Conservation (phyloP, 805 yeast species). For the Candida chauliodis region DNA sequence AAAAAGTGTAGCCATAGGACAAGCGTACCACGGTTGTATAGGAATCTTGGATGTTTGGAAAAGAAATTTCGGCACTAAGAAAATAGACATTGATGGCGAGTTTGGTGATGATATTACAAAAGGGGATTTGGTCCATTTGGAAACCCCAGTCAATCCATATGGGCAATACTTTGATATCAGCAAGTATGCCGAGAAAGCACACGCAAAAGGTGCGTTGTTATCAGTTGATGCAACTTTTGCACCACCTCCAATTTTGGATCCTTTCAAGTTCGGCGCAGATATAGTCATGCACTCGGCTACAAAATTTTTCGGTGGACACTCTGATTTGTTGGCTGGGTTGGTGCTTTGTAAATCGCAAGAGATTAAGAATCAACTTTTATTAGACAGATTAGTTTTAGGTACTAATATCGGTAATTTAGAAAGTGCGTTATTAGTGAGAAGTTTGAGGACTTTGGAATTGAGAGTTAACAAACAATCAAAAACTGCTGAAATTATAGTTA, state of each 20-base stretch:
- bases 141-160: constrained; percentile 85
- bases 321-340: constrained; percentile 82
- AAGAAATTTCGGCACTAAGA: constrained; percentile 56
- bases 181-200: constrained; percentile 67
- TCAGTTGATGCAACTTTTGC: constrained; percentile 88
- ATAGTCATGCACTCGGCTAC: constrained; percentile 91
- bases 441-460: constrained; percentile 75
- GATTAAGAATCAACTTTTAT: constrained; percentile 43
- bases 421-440: constrained; percentile 67
- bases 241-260: constrained; percentile 84
- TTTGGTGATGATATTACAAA: constrained; percentile 44
- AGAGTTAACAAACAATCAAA: constrained; percentile 65
- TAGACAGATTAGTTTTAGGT: constrained; percentile 71
- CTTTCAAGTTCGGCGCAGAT: constrained; percentile 82
- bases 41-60: constrained; percentile 62
- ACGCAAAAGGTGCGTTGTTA: constrained; percentile 68
- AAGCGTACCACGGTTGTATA: constrained; percentile 83
- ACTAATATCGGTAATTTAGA: constrained; percentile 79
- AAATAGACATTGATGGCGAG: constrained; percentile 39
- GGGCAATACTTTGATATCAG: constrained; percentile 64
- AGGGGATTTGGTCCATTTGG: constrained; percentile 81
- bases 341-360: constrained; percentile 58
- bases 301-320: constrained; percentile 94
- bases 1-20: constrained; percentile 66
- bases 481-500: constrained; percentile 60